Evolutionary conservation across 768 basidiomycete species (phyloP), one percentile per base, ranked within the genome.

Genomic region (Serendipita sp.): DNA sequence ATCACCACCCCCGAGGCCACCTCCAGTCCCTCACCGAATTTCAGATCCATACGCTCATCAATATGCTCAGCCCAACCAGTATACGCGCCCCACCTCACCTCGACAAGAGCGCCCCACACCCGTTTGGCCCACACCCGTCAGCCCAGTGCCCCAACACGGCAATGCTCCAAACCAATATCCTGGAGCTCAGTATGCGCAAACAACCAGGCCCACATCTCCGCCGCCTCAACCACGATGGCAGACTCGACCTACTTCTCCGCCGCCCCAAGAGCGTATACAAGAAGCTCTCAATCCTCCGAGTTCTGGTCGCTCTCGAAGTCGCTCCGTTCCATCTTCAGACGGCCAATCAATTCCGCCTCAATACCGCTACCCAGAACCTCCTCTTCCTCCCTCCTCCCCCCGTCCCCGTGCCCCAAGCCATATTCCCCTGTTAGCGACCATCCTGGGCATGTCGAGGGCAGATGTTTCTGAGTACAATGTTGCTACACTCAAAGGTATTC

Each of bases 401-500:
- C 64, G 71, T 16, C 53, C 67, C 15, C 65, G 69, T 15, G 66
- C 70, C 72, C 82, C 62, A 70, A 80, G 75, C 3, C 72, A 72
- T 5, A 70, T 76, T 2, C 88, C 88, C 8, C 75, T 85, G 48
- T 81, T 95, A 37, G 79, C 87, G 66, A 77, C 82, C 44, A 77
- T 96, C 3, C 76, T 94, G 1, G 75, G 76, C 0, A 83, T 90
- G 78, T 73, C 81, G 0, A 70, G 77, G 1, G 80, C 80, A 4
- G 76, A 78, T 13, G 73, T 94, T n/a, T 72, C 77, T 1, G 73
- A 77, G 2, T 76, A 95, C 13, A 82, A 86, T 4, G 82, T 94
- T 63, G 75, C 82, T 27, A 74, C 79, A n/a, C 76, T 96, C 53
- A 96, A 96, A 72, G 77, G 79, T 1, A 80, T 95, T 18, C 73